These are phyloP conservation scores for Climacium dendroides DNA, from an alignment of 225 moss, liverwort and hornwort genomes.

Conservation along the genomic window DNA sequence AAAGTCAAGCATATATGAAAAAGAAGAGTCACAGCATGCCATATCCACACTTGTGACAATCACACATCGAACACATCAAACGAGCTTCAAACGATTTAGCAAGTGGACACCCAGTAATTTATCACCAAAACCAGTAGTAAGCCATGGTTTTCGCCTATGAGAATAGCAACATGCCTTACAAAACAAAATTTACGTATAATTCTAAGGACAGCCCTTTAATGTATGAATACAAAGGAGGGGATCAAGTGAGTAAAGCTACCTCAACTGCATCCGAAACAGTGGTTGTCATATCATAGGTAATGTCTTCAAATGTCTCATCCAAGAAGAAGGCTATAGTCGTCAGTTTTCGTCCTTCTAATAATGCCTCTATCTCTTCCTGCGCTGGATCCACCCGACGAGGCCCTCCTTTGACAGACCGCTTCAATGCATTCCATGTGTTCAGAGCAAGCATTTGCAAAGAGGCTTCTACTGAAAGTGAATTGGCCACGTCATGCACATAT, in stretches of 20 bases:
- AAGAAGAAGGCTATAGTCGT: conserved; percentile 89
- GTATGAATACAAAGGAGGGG: background rate
- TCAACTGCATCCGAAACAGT: conserved; percentile 95
- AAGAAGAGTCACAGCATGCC: background rate
- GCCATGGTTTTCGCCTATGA: background rate
- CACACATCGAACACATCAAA: background rate
- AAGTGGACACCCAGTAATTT: background rate
- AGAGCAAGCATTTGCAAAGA: conserved; percentile 69
- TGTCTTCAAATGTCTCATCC: conserved; percentile 98
- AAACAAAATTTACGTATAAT: background rate
- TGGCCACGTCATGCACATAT: conserved; percentile 85
- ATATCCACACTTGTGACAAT: background rate
- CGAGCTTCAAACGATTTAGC: background rate
- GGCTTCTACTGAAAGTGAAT: conserved; percentile 54
- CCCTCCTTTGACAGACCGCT: conserved; percentile 93
- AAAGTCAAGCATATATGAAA: background rate
- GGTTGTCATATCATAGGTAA: conserved; percentile 92
- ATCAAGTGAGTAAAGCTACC: conserved; percentile 14
- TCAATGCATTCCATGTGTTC: conserved; percentile 90
- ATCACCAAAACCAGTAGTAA: background rate
- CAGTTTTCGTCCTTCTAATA: conserved; percentile 68
- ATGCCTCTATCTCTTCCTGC: conserved; percentile 89
- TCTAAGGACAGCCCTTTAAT: background rate
- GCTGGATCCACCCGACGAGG: conserved; percentile 78
- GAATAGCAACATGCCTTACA: background rate